Evolutionary conservation across 352 stramenopile genomes (phyloP).

Genomic region (Globisporangium lucens): DNA sequence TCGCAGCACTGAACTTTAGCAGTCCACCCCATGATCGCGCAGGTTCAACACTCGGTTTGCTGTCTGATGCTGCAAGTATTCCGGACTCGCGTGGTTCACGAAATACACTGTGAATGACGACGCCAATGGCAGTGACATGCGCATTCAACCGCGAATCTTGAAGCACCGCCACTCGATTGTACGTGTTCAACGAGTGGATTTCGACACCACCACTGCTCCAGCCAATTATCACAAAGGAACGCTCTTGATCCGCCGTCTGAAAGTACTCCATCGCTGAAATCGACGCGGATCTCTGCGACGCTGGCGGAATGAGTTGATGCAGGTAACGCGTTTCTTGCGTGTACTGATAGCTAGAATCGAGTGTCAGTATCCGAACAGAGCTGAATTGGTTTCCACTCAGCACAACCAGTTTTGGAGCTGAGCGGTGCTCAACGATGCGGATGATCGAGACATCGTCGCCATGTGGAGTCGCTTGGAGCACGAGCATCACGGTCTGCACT

Average conservation of each 20-base stretch:
- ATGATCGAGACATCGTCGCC: constrained; percentile 25
- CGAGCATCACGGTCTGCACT: constrained; percentile 41
- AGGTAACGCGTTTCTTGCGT: background rate
- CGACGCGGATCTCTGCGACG: constrained; percentile 9
- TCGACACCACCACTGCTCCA: constrained; percentile 55
- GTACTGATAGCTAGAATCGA: constrained; percentile 2
- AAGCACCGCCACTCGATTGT: constrained; percentile 31
- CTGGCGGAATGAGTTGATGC: background rate
- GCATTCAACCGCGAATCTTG: constrained; percentile 42
- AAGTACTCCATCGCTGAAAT: constrained; percentile 24
- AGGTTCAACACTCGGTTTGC: background rate
- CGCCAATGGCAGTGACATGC: constrained; percentile 34
- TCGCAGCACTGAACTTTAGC: background rate
- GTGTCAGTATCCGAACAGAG: background rate
- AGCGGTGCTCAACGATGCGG: constrained; percentile 16
- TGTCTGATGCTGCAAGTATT: background rate
- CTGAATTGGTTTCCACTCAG: constrained; percentile 11
- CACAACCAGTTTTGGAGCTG: constrained; percentile 6
- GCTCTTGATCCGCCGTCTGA: background rate
- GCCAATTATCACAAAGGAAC: constrained; percentile 33
- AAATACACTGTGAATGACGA: background rate
- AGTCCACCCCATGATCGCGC: constrained; percentile 5
- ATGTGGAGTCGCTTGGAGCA: constrained; percentile 19
- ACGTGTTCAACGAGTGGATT: constrained; percentile 24
- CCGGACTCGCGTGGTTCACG: background rate